Evolutionary conservation across 768 basidiomycete genomes (phyloP).

Genomic region (Auriscalpium vulgare): DNA sequence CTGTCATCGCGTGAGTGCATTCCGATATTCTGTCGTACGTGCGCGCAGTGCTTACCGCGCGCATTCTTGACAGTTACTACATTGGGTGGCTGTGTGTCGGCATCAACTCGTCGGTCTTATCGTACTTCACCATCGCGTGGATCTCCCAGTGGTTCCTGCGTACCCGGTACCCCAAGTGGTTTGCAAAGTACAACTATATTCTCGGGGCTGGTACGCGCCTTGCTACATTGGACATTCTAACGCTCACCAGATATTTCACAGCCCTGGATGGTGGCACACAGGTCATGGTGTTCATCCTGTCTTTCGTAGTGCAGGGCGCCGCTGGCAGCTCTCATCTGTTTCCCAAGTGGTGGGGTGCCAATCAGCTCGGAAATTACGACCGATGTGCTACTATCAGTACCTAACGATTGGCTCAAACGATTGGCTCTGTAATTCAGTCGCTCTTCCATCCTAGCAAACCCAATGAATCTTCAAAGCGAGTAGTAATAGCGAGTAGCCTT

Average conservation of each 20-base stretch:
- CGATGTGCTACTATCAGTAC: conserved; percentile 7
- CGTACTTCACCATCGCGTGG: conserved; percentile 36
- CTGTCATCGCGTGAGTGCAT: conserved; percentile 31
- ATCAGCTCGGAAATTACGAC: conserved; percentile 38
- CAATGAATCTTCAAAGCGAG: too few species aligned
- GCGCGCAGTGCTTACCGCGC: not conserved
- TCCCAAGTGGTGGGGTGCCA: conserved; percentile 50
- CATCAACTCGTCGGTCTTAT: conserved; percentile 40
- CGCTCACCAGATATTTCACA: not conserved
- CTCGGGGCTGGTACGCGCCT: conserved; percentile 25
- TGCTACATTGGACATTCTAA: not conserved
- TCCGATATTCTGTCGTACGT: not conserved
- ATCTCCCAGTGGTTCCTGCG: conserved; percentile 42
- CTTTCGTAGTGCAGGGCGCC: conserved; percentile 35
- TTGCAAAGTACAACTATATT: conserved; percentile 30
- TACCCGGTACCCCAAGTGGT: conserved; percentile 39
- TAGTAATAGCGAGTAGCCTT: too few species aligned
- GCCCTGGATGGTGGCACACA: conserved; percentile 33
- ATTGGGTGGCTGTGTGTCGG: conserved; percentile 44
- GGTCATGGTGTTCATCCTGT: conserved; percentile 34
- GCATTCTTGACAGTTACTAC: conserved; percentile 27
- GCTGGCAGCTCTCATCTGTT: conserved; percentile 40
- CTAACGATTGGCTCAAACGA: not conserved
- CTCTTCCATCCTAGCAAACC: too few species aligned
- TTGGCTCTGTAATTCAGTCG: not conserved